phyloP scores from a whole-genome alignment of 164 flowering plant species.

The Macadamia integrifolia region DNA sequence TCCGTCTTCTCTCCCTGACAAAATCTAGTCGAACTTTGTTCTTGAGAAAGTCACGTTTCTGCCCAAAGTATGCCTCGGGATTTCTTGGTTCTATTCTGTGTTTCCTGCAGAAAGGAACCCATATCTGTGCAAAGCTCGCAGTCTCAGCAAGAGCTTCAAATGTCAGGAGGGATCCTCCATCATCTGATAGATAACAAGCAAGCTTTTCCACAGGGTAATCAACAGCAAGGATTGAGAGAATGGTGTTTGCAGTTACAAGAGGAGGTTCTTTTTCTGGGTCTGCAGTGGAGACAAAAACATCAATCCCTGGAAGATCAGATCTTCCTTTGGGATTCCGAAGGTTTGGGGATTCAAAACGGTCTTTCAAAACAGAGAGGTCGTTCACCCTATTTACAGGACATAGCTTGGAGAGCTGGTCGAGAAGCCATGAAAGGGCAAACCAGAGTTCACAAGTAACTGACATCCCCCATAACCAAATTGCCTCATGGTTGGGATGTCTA shows the following conservation, averaged over 20 bases:
- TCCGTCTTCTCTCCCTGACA: slow-evolving; percentile 74
- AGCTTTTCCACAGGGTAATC: slow-evolving; percentile 89
- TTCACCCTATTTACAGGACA: slow-evolving; percentile 75
- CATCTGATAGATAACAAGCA: slow-evolving; percentile 84
- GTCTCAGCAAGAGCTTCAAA: slow-evolving; percentile 92
- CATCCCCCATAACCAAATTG: slow-evolving; percentile 92
- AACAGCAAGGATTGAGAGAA: slow-evolving; percentile 80
- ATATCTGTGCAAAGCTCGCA: slow-evolving; percentile 72
- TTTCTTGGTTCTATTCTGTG: slow-evolving; percentile 76
- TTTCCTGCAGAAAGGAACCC: slow-evolving; percentile 92
- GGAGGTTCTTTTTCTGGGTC: slow-evolving; percentile 95
- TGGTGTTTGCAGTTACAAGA: slow-evolving; percentile 87
- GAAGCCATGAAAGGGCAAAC: slow-evolving; percentile 90
- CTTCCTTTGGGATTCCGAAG: slow-evolving; percentile 71
- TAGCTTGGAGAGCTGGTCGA: slow-evolving; percentile 92
- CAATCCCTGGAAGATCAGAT: slow-evolving; percentile 88
- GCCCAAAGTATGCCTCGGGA: slow-evolving; percentile 82
- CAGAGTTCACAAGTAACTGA: slow-evolving; percentile 74
- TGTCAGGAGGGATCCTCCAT: slow-evolving; percentile 80
- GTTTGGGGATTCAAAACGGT: slow-evolving; percentile 66
- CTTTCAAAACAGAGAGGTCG: slow-evolving; percentile 65
- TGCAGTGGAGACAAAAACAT: slow-evolving; percentile 86
- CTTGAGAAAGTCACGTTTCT: slow-evolving; percentile 68
- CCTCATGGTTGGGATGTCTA: slow-evolving; percentile 71
- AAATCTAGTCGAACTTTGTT: slow-evolving; percentile 80